Evolutionary conservation across 2,329 filamentous ascomycete genomes (phyloP).

Genomic region (Bipolaris gigantea): DNA sequence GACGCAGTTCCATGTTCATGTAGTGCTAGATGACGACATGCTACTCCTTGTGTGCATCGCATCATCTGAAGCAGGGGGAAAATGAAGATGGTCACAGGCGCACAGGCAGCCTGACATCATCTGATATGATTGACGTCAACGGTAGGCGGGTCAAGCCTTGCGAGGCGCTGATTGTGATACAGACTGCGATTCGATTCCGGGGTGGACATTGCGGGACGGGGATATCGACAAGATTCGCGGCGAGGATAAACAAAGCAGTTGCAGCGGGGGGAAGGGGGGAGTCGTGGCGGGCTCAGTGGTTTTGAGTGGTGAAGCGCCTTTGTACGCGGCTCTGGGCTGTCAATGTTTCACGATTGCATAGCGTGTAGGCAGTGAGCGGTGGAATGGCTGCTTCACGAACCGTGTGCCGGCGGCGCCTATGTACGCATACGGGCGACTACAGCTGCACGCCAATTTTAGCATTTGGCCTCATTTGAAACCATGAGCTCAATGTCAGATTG

Average conservation of each 20-base stretch:
- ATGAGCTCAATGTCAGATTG: neutral
- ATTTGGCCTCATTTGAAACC: neutral
- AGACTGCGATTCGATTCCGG: neutral
- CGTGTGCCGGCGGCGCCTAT: conserved; percentile 7
- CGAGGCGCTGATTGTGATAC: conserved; percentile 7
- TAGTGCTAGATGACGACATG: neutral
- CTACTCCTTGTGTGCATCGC: neutral
- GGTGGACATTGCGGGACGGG: neutral
- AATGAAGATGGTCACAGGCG: neutral
- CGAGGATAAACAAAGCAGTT: neutral
- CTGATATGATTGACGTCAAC: conserved; percentile 6
- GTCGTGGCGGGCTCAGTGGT: neutral
- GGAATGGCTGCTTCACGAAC: conserved; percentile 7
- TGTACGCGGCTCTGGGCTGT: conserved; percentile 19
- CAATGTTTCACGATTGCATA: conserved; percentile 27
- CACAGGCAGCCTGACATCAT: conserved; percentile 1
- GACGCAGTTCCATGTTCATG: neutral
- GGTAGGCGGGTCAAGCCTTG: conserved; percentile 5
- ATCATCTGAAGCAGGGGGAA: neutral
- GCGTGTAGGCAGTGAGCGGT: conserved; percentile 13
- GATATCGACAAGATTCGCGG: neutral
- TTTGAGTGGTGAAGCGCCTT: conserved; percentile 5
- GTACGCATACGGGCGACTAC: conserved; percentile 15
- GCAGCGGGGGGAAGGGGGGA: neutral
- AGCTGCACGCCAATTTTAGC: conserved; percentile 3